Conservation (phyloP, 768 basidiomycete genomes). For the Filobasidium floriforme region DNA sequence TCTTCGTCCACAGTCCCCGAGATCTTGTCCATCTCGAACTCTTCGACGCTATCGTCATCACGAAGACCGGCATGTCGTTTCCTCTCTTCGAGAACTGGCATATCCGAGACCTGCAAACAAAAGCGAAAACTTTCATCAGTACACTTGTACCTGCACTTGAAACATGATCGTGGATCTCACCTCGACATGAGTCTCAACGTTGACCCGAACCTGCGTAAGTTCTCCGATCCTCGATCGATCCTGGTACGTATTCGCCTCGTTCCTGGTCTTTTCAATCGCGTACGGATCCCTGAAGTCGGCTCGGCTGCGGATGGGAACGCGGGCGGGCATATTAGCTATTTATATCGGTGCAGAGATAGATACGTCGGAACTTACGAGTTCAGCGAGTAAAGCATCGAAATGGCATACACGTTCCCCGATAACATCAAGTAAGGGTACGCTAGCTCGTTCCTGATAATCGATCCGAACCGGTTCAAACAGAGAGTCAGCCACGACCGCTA, state of each 20-base stretch:
- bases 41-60: not conserved
- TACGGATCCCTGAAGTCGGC: not conserved
- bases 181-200: slow-evolving; percentile 6
- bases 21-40: slow-evolving; percentile 1
- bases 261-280: not conserved
- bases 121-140: not conserved
- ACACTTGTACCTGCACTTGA: not conserved
- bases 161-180: no score
- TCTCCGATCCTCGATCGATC: slow-evolving; percentile 2
- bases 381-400: not conserved
- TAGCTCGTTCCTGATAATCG: not conserved
- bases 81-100: not conserved
- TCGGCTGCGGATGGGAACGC: not conserved
- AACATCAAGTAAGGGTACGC: not conserved
- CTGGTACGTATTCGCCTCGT: not conserved
- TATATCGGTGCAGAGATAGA: not conserved
- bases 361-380: not conserved
- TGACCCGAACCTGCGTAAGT: slow-evolving; percentile 2
- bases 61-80: slow-evolving; percentile 8
- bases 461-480: no score
- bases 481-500: no score
- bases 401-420: slow-evolving; percentile 4
- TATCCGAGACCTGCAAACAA: slow-evolving; percentile 2
- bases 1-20: not conserved
- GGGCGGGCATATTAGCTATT: not conserved